Evolutionary conservation across 495 filamentous ascomycete genomes (phyloP), one percentile per base, ranked within the genome.

Genomic region (Neurospora tetraspora): DNA sequence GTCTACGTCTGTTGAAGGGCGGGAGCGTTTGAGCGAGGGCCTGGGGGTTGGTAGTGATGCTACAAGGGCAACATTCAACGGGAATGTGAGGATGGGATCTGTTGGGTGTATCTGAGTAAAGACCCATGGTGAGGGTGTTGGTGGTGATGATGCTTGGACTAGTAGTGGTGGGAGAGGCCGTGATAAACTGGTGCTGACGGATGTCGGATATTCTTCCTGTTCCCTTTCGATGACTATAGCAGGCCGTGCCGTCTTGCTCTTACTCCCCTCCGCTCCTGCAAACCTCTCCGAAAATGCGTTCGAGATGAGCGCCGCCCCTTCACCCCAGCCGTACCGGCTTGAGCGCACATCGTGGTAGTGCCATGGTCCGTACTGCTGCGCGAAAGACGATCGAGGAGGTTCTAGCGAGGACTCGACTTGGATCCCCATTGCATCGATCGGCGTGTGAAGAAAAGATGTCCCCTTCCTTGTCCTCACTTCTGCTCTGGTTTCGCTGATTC

Each of bases 1-100:
- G 69, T 92, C 90, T 69, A 91, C 86, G 75, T 92, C 91, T 14
- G 88, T 85, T 7, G 85, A 78, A 0, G 87, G 83, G 27, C 91
- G 83, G 37, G 80, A 73, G 37, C 91, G 87, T 79, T 93, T 93
- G 37, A 81, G 77, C 36, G n/a, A n/a, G n/a, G n/a, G n/a, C n/a
- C n/a, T n/a, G n/a, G n/a, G n/a, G n/a, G n/a, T n/a, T n/a, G n/a
- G n/a, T n/a, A n/a, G n/a, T n/a, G n/a, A n/a, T n/a, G n/a, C n/a
- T n/a, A n/a, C n/a, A n/a, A n/a, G n/a, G n/a, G n/a, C n/a, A n/a
- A n/a, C n/a, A n/a, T n/a, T n/a, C n/a, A n/a, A n/a, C n/a, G n/a
- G 77, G 34, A 76, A 83, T 2, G 70, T 72, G 14, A 75, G 71
- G 71, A 70, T 75, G 75, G n/a, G n/a, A n/a, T n/a, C n/a, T n/a